These are phyloP conservation scores for Rhynchospora pubera DNA, from an alignment of 176 grass and related monocot genomes.

Conservation along the genomic window DNA sequence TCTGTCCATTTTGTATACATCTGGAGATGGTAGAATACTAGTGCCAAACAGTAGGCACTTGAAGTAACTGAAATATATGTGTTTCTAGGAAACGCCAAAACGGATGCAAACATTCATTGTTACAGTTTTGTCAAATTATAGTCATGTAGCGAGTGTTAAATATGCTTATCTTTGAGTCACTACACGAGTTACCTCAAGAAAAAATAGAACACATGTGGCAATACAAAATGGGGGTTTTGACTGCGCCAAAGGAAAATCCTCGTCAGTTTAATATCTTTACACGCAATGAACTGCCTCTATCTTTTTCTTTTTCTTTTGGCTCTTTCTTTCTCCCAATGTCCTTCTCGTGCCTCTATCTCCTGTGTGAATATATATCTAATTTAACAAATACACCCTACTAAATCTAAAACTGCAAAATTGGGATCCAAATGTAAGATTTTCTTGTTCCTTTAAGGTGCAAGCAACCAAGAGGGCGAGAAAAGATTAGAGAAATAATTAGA, in stretches of 20 bases:
- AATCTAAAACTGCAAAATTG: not conserved
- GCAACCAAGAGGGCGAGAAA: not conserved
- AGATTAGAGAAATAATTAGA: not conserved
- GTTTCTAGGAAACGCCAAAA: not conserved
- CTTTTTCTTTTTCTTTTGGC: not conserved
- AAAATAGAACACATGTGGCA: not conserved
- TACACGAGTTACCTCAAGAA: not conserved
- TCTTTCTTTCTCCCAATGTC: not conserved
- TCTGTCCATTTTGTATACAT: no score
- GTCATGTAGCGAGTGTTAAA: not conserved
- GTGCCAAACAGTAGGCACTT: not conserved
- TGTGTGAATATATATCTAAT: not conserved
- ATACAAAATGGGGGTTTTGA: not conserved
- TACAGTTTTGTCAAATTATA: not conserved
- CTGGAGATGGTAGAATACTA: no score
- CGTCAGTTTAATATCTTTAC: not conserved
- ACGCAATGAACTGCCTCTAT: not conserved
- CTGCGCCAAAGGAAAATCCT: not conserved
- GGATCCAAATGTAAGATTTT: not conserved
- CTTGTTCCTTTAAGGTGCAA: not conserved
- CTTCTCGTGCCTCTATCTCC: conserved; percentile 2
- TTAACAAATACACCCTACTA: not conserved
- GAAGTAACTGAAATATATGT: not conserved
- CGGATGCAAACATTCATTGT: not conserved
- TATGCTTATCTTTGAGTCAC: not conserved